A percentile compares a stretch with the other conserved stretches of the same genome.
Conservation (phyloP, 2,329 filamentous ascomycete genomes). For the Sphaerostilbella broomeana region DNA sequence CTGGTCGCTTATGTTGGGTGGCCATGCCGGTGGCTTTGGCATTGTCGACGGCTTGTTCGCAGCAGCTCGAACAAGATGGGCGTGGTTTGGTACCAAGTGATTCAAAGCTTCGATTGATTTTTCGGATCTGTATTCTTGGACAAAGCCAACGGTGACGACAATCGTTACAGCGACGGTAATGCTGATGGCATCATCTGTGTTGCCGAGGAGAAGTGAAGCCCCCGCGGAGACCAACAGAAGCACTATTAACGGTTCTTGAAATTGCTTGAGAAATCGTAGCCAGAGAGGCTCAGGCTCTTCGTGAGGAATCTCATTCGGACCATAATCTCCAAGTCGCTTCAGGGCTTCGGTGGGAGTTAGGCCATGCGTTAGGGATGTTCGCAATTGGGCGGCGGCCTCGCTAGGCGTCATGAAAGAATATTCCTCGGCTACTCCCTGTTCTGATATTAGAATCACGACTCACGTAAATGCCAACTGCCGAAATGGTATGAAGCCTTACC, state of each 20-base stretch:
- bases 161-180: constrained; percentile 96
- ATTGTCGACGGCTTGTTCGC: constrained; percentile 27
- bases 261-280: constrained; percentile 92
- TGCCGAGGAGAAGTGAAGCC: constrained; percentile 84
- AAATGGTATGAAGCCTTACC: constrained; percentile 30
- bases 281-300: constrained; percentile 91
- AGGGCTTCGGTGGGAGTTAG: constrained; percentile 76
- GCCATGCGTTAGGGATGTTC: constrained; percentile 77
- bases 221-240: constrained; percentile 84
- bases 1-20: constrained; percentile 36
- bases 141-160: constrained; percentile 90
- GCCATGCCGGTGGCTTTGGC: constrained; percentile 40
- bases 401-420: constrained; percentile 64
- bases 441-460: constrained; percentile 18
- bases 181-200: constrained; percentile 89
- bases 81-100: constrained; percentile 88
- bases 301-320: constrained; percentile 89
- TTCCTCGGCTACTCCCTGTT: constrained; percentile 50
- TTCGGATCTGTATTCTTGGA: constrained; percentile 96
- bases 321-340: constrained; percentile 70
- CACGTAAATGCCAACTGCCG: not conserved
- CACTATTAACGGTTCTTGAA: constrained; percentile 90
- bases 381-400: constrained; percentile 69
- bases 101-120: constrained; percentile 94
- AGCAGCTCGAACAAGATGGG: constrained; percentile 75